Evolutionary conservation across 495 filamentous ascomycete species (phyloP).

Genomic region (Cairneyella variabilis): DNA sequence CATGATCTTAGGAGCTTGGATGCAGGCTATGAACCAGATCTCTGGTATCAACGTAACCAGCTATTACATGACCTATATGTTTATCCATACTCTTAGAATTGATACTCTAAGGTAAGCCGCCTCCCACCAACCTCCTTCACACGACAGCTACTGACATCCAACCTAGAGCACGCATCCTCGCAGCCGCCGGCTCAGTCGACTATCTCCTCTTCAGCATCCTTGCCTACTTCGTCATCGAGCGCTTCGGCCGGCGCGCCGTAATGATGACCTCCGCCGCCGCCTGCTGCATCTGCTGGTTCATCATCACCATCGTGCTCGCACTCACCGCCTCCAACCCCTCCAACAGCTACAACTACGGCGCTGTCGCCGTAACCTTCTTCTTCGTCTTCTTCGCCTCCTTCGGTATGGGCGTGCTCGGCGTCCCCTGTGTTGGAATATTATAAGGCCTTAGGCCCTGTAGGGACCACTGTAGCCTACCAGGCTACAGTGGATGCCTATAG

Average conservation of each 20-base stretch:
- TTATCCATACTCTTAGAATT: slow-evolving; percentile 60
- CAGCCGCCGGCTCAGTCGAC: slow-evolving; percentile 67
- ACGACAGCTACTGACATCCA: slow-evolving; percentile 26
- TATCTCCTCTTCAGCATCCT: slow-evolving; percentile 62
- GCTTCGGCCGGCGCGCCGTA: slow-evolving; percentile 64
- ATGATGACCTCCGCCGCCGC: slow-evolving; percentile 65
- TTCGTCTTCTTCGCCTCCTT: slow-evolving; percentile 68
- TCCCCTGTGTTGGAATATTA: no score
- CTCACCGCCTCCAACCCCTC: slow-evolving; percentile 17
- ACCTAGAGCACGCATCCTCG: slow-evolving; percentile 62
- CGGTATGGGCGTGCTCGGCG: slow-evolving; percentile 66
- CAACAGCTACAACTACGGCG: slow-evolving; percentile 48
- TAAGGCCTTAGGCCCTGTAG: no score
- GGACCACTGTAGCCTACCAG: no score
- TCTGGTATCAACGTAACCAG: slow-evolving; percentile 73
- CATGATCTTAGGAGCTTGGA: slow-evolving; percentile 53
- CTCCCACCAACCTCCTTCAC: background rate
- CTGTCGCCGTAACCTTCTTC: slow-evolving; percentile 71
- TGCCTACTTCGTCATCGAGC: slow-evolving; percentile 77
- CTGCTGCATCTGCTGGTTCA: slow-evolving; percentile 66
- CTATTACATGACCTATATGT: slow-evolving; percentile 70
- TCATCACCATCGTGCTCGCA: slow-evolving; percentile 65
- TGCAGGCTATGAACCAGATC: slow-evolving; percentile 74
- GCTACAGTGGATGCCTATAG: no score
- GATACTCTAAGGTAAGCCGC: background rate